phyloP scores from a whole-genome alignment of 1,284 basidiomycete genomes.

The Xanthoconium separans region DNA sequence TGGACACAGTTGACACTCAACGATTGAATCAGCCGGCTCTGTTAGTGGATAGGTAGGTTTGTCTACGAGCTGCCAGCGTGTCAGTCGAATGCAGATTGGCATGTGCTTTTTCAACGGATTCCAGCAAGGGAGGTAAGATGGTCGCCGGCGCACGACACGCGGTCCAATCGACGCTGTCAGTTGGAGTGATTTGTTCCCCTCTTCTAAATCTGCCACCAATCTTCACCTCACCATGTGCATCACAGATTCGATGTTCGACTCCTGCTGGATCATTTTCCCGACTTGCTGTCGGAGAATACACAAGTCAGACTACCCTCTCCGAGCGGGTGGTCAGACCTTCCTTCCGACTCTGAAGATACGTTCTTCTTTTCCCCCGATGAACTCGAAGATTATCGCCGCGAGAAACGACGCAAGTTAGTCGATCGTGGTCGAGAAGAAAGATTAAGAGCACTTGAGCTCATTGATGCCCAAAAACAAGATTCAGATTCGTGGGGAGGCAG shows the following conservation, averaged over 20 bases:
- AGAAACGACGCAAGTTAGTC: slow-evolving; percentile 64
- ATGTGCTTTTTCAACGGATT: slow-evolving; percentile 7
- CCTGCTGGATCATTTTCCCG: slow-evolving; percentile 54
- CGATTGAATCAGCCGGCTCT: slow-evolving; percentile 37
- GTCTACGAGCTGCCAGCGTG: slow-evolving; percentile 10
- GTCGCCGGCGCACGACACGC: slow-evolving; percentile 5
- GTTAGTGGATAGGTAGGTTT: slow-evolving; percentile 61
- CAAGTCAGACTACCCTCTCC: slow-evolving; percentile 39
- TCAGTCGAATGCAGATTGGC: slow-evolving; percentile 3
- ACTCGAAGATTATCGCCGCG: slow-evolving; percentile 59
- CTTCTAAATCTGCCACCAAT: slow-evolving; percentile 9
- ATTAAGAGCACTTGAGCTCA: slow-evolving; percentile 52
- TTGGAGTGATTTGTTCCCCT: slow-evolving; percentile 14
- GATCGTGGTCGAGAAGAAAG: slow-evolving; percentile 63
- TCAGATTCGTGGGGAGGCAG: slow-evolving; percentile 63
- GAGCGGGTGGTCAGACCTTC: slow-evolving; percentile 75
- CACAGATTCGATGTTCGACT: slow-evolving; percentile 79
- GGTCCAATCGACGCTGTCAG: neutral
- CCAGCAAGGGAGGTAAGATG: slow-evolving; percentile 8
- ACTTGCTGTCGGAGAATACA: neutral
- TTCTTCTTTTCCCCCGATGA: slow-evolving; percentile 75
- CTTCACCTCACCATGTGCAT: slow-evolving; percentile 14
- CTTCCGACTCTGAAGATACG: slow-evolving; percentile 79
- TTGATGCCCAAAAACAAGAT: slow-evolving; percentile 41
- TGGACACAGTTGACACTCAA: slow-evolving; percentile 4